A percentile compares a stretch with the other conserved stretches of the same genome.
phyloP scores from a whole-genome alignment of 345 rosid genomes.

The Aurinia saxatilis region DNA sequence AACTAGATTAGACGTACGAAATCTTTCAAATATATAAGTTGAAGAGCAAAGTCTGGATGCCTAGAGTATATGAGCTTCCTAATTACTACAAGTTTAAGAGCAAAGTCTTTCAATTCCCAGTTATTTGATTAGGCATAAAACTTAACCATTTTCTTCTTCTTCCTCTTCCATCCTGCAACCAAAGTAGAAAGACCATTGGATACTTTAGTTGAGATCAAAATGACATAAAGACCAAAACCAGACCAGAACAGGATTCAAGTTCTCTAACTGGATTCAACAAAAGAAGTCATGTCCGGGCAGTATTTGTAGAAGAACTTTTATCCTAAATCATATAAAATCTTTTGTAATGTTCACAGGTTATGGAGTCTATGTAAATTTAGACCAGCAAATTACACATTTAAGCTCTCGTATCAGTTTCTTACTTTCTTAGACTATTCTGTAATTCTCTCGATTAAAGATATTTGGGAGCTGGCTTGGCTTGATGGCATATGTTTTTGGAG shows the following conservation, averaged over 20 bases:
- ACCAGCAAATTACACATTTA: background rate
- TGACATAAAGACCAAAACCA: too few relatives aligned
- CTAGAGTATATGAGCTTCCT: background rate
- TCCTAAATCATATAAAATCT: background rate
- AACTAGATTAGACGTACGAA: background rate
- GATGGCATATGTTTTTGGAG: too few relatives aligned
- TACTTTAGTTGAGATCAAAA: background rate
- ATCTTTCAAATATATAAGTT: background rate
- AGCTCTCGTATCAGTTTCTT: background rate
- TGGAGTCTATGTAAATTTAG: background rate
- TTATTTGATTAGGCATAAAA: background rate
- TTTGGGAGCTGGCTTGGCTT: too few relatives aligned
- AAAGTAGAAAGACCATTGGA: constrained; percentile 2
- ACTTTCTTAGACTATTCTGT: too few relatives aligned
- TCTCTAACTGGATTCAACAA: too few relatives aligned
- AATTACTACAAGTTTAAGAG: constrained; percentile 7
- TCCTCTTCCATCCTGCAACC: constrained; percentile 16
- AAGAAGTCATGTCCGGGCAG: too few relatives aligned
- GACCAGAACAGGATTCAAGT: too few relatives aligned
- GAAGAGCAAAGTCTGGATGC: background rate
- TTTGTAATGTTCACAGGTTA: background rate
- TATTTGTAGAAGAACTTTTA: too few relatives aligned
- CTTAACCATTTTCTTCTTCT: constrained; percentile 8
- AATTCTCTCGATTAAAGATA: too few relatives aligned
- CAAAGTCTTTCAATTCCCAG: constrained; percentile 1